A percentile compares a stretch with the other conserved stretches of the same genome.
Conservation (phyloP, 2,329 filamentous ascomycete species). For the Talaromyces pinophilus region DNA sequence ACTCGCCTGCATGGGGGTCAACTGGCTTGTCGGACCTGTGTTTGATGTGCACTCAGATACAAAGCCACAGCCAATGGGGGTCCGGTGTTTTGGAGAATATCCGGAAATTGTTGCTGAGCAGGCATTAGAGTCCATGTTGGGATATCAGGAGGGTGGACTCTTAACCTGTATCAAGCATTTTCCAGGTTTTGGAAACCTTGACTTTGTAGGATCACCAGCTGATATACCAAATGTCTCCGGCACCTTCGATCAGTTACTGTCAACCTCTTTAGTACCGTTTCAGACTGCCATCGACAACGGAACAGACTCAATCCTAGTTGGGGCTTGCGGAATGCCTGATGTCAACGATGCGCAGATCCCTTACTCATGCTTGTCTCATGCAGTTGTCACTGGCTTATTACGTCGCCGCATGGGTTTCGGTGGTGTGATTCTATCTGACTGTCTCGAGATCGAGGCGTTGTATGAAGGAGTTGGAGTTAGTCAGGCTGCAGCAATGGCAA, state of each 20-base stretch:
- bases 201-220: slow-evolving; percentile 20
- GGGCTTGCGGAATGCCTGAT: slow-evolving; percentile 22
- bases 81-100: slow-evolving; percentile 23
- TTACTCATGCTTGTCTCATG: slow-evolving; percentile 19
- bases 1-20: slow-evolving; percentile 19
- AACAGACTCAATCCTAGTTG: slow-evolving; percentile 17
- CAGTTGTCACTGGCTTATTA: slow-evolving; percentile 20
- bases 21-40: slow-evolving; percentile 22
- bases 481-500: slow-evolving; percentile 22
- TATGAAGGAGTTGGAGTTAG: slow-evolving; percentile 23
- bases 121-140: slow-evolving; percentile 21
- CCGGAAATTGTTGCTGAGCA: slow-evolving; percentile 21
- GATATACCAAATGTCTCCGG: slow-evolving; percentile 23
- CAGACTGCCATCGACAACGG: slow-evolving; percentile 21
- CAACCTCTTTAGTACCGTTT: slow-evolving; percentile 19
- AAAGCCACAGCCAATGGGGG: slow-evolving; percentile 22
- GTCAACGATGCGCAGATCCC: slow-evolving; percentile 19
- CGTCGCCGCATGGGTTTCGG: slow-evolving; percentile 21
- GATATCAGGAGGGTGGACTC: slow-evolving; percentile 19
- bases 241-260: slow-evolving; percentile 21
- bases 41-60: slow-evolving; percentile 21
- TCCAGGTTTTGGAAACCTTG: slow-evolving; percentile 22
- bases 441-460: slow-evolving; percentile 20
- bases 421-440: slow-evolving; percentile 21
- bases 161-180: slow-evolving; percentile 22